Base-by-base conservation (phyloP, 129 eudicot species). In the Solidago caesia region DNA sequence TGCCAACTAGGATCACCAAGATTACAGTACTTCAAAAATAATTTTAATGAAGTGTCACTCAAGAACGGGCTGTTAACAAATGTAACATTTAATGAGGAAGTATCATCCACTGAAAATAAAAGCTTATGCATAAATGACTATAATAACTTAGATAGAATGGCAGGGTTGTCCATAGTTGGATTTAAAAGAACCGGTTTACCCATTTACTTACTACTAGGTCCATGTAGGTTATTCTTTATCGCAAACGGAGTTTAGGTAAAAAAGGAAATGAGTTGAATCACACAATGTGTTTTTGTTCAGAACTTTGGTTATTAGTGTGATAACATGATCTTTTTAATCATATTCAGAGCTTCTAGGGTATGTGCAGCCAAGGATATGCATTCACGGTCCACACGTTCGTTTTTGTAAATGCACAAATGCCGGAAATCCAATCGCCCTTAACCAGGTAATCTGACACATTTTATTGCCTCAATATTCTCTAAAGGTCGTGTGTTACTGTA, bases 31-130 rank as follows among this genome's bases (percentile, higher is more conserved):
- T n/a, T n/a, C 64, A 52, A 33, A 33, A 39, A 21, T 49, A 88
- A 67, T 58, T 87, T 88, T 80, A 88, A 64, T 52, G 90, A 85
- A 1, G 44, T 59, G 75, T 83, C 78, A 45, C 79, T 81, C 73
- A 83, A 62, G 13, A 73, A 72, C 4, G 82, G 88, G 45, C 76
- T 80, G 62, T 83, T 76, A 48, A 84, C 85, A 61, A 88, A 77
- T 16, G 94, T 83, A 41, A 71, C 85, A 42, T 88, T 88, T 16
- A 88, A 63, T 16, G 90, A 68, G 15, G 85, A 83, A 16, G 57
- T 58, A 73, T 85, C 80, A 64, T 88, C 87, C 55, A 83, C 39
- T 39, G 52, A 29, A 5, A 33, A 71, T 48, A 55, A 71, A 15
- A 59, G 29, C n/a, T 8, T n/a, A 44, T 55, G 25, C 41, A 39